phyloP scores from a whole-genome alignment of 2,329 filamentous ascomycete species.

The Aspergillus pseudotamarii region DNA sequence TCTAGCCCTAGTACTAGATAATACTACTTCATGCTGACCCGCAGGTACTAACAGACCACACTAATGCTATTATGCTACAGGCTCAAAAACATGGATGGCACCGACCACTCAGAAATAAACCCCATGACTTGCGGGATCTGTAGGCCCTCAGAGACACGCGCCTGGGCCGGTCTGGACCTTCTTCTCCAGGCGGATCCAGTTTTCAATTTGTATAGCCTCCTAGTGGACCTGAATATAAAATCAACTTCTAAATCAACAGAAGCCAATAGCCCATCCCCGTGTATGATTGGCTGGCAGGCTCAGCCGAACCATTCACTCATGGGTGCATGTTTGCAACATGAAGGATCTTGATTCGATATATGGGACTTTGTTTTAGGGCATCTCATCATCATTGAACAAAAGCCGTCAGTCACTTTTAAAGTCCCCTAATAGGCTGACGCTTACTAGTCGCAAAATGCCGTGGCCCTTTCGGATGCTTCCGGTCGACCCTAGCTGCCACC shows the following conservation, averaged over 20 bases:
- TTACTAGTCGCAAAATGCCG: background rate
- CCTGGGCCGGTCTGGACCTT: slow-evolving; percentile 14
- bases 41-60: background rate
- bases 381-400: background rate
- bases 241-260: background rate
- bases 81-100: background rate
- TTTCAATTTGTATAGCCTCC: background rate
- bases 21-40: no score
- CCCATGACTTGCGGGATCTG: background rate
- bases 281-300: background rate
- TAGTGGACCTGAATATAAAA: background rate
- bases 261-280: background rate
- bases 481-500: background rate
- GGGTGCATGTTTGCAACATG: background rate
- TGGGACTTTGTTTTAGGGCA: background rate
- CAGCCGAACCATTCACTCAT: background rate
- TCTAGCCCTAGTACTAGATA: background rate
- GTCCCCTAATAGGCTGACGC: background rate
- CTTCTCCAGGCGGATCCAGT: background rate
- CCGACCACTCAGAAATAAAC: background rate
- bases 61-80: background rate
- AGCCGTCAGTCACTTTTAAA: no score
- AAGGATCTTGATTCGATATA: background rate
- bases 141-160: slow-evolving; percentile 2
- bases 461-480: background rate